A percentile compares a stretch with the other conserved stretches of the same genome.
Conservation (phyloP, 2,329 filamentous ascomycete species). For the Trichocomaceae sp. region DNA sequence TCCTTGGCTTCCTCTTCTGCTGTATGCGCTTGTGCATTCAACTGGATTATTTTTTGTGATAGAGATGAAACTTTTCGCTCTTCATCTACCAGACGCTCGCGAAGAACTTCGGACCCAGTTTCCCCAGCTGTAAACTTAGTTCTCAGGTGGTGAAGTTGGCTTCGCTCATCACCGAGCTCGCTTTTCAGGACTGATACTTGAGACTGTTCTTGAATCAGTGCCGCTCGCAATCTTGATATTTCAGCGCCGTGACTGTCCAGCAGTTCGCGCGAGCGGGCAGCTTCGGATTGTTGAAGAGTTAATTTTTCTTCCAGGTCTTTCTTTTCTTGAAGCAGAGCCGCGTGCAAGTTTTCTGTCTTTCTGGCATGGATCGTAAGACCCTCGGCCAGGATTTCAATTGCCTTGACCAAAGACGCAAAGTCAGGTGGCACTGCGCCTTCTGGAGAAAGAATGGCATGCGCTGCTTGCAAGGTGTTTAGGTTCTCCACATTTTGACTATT, state of each 20-base stretch:
- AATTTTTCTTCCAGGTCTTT: slow-evolving; percentile 53
- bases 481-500: slow-evolving; percentile 51
- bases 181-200: slow-evolving; percentile 42
- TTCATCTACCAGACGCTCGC: slow-evolving; percentile 67
- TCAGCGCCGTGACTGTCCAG: slow-evolving; percentile 49
- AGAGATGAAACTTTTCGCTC: slow-evolving; percentile 64
- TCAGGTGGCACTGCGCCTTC: slow-evolving; percentile 51
- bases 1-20: slow-evolving; percentile 69
- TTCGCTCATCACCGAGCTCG: slow-evolving; percentile 59
- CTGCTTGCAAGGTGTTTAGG: slow-evolving; percentile 50
- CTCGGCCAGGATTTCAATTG: slow-evolving; percentile 52
- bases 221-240: slow-evolving; percentile 49
- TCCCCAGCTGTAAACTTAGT: slow-evolving; percentile 73
- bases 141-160: slow-evolving; percentile 62
- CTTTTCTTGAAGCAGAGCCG: slow-evolving; percentile 57
- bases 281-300: slow-evolving; percentile 52
- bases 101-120: slow-evolving; percentile 71
- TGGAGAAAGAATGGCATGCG: slow-evolving; percentile 54
- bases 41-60: slow-evolving; percentile 63
- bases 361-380: slow-evolving; percentile 56
- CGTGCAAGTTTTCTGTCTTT: slow-evolving; percentile 54
- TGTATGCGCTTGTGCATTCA: slow-evolving; percentile 67
- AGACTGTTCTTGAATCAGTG: slow-evolving; percentile 43
- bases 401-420: slow-evolving; percentile 52
- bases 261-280: slow-evolving; percentile 49